Evolutionary conservation across 148 eudicot species (phyloP), one percentile per base, ranked within the genome.

Genomic region (Talinum fruticosum): DNA sequence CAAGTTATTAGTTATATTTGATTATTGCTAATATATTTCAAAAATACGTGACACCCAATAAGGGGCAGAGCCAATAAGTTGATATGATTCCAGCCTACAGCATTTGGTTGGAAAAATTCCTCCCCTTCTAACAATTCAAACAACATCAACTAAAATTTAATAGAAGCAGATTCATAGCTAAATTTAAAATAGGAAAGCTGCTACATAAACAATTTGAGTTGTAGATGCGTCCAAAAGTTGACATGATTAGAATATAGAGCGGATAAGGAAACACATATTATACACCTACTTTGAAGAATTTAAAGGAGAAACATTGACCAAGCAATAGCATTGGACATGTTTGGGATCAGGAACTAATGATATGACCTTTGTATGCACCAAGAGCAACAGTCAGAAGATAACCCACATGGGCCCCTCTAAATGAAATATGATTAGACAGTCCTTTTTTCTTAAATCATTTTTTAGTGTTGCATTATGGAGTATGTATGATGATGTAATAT

Each of bases 301-400:
- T 78, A 21, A 73, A 79, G 68, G 74, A 79, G 68, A 69, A 28
- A 3, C 30, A 13, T 37, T 38, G 59, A 34, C 59, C 75, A 69
- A 66, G 77, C 80, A 66, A 75, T 30, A 13, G 35, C 36, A 23
- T 29, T 45, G 24, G 75, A 75, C 73, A 82, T 66, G 65, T 62
- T 70, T 65, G 75, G 79, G 66, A 74, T 75, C 47, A 41, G 0
- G 0, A 41, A 8, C 45, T 79, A 69, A 76, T 77, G 71, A 54
- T 71, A 75, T 75, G 78, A 82, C 82, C 79, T 67, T 75, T 74
- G 69, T 78, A 49, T 81, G 75, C 74, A 36, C 69, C 75, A 66
- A 66, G 79, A 80, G 74, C 83, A 76, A 86, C 75, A 86, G 86
- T 80, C 10, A 71, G 81, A 84, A 87, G 93, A 89, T 87, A 89